phyloP scores from a whole-genome alignment of 1,139 yeast genomes.

The Diutina siamensis region DNA sequence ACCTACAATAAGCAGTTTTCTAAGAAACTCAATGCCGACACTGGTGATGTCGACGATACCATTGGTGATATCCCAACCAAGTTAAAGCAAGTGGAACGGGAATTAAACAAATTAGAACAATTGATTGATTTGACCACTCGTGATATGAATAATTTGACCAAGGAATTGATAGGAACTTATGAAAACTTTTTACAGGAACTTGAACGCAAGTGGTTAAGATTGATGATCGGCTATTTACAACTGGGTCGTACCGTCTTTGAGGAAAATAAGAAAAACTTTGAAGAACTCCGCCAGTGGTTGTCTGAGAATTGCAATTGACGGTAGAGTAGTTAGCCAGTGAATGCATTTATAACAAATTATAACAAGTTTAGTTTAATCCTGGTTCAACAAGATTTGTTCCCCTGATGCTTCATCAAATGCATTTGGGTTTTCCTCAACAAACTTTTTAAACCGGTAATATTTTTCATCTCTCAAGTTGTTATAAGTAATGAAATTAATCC shows the following conservation, averaged over 20 bases:
- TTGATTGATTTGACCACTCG: conserved; percentile 25
- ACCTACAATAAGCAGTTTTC: not conserved
- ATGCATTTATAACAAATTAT: too few species aligned
- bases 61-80: conserved; percentile 13
- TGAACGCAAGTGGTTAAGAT: conserved; percentile 30
- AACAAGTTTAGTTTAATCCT: not conserved
- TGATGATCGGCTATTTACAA: conserved; percentile 27
- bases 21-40: not conserved
- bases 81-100: conserved; percentile 28
- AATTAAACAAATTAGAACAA: conserved; percentile 31
- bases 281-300: not conserved
- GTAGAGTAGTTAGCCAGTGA: too few species aligned
- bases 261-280: conserved; percentile 30
- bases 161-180: conserved; percentile 13
- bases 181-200: conserved; percentile 18
- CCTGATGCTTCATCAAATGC: conserved; percentile 5
- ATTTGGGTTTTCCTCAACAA: conserved; percentile 19
- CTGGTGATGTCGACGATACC: not conserved
- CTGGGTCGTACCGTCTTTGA: conserved; percentile 26
- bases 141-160: conserved; percentile 26
- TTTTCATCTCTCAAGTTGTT: conserved; percentile 57
- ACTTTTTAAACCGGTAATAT: conserved; percentile 28
- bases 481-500: conserved; percentile 58
- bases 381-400: not conserved
- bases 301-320: too few species aligned